Evolutionary conservation across 768 basidiomycete species (phyloP), one percentile per base, ranked within the genome.

Genomic region (Leccinum aurantiacum): DNA sequence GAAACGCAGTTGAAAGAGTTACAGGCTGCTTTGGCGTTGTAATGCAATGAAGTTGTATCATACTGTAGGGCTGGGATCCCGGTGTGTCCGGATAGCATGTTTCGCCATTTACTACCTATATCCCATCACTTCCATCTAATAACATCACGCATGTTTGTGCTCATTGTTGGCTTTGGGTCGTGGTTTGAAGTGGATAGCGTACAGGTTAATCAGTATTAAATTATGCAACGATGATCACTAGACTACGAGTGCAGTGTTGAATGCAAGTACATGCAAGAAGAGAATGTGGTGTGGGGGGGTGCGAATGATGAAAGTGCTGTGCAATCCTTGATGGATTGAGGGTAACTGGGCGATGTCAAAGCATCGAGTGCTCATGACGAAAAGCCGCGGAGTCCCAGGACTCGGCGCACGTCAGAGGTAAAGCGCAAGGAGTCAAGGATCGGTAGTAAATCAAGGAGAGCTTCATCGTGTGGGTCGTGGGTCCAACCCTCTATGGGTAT

Each of bases 401-500:
- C 90, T 64, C 90, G 84, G 65, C 97, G 85, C 46, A 99, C 97
- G 73, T 99, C 97, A 59, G 87, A 89, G 11, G 95, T 97, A 76
- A 99, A 99, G 38, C 97, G 85, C 62, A 99, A 77, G 51, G 94
- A 96, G 74, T 99, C 97, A 56, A 99, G 85, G 56, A 99, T 89
- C 19, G 97, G 97, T 25, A 99, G 78, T 54, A 98, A 83, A 77
- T 98, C 95, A 58, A 99, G 87, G 58, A 99, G 79, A 22, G 96
- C 97, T 76, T 98, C 93, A 77, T 99, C 97, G 60, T 88, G 86
- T 33, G 93, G 95, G 76, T 99, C 97, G 61, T 95, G 89, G 24
- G 95, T 98, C 97, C 97, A 98, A 53, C 97, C 97, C 80, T 98
- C 96, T 75, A 99, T 93, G 35, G 97, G 97, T 69, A 99, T 94